Evolutionary conservation across 495 filamentous ascomycete species (phyloP).

Genomic region (Aspergillus panamensis): DNA sequence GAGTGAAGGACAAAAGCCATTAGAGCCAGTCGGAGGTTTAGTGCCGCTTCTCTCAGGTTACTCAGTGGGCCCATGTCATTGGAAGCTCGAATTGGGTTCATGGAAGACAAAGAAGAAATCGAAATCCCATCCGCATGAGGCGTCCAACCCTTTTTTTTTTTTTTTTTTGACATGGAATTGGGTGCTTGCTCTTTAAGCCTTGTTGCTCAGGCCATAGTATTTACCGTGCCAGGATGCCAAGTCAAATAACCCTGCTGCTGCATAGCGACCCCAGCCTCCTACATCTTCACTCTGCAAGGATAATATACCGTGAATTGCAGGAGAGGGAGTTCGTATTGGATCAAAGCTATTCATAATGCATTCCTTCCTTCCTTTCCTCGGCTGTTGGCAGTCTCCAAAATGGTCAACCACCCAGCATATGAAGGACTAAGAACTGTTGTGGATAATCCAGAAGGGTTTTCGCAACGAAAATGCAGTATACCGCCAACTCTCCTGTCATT

Average conservation of each 20-base stretch:
- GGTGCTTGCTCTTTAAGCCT: background rate
- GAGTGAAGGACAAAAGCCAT: background rate
- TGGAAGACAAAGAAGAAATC: background rate
- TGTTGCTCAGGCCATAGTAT: slow-evolving; percentile 6
- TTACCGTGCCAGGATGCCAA: slow-evolving; percentile 7
- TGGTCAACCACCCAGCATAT: background rate
- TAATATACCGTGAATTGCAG: background rate
- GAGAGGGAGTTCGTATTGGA: background rate
- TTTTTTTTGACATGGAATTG: background rate
- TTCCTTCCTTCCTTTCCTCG: slow-evolving; percentile 2
- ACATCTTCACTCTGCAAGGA: slow-evolving; percentile 10
- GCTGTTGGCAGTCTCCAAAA: slow-evolving; percentile 6
- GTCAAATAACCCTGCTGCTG: slow-evolving; percentile 2
- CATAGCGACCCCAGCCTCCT: slow-evolving; percentile 7
- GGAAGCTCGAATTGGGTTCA: background rate
- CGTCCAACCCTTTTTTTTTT: background rate
- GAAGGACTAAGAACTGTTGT: background rate
- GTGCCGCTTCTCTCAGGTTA: background rate
- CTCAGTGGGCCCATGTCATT: slow-evolving; percentile 2
- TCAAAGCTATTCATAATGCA: background rate
- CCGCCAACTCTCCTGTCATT: background rate
- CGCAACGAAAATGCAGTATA: background rate
- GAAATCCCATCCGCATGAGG: background rate
- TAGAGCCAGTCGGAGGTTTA: slow-evolving; percentile 11
- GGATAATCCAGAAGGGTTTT: background rate